Evolutionary conservation across 2,329 filamentous ascomycete genomes (phyloP).

Genomic region (Aphanoascus verrucosus): DNA sequence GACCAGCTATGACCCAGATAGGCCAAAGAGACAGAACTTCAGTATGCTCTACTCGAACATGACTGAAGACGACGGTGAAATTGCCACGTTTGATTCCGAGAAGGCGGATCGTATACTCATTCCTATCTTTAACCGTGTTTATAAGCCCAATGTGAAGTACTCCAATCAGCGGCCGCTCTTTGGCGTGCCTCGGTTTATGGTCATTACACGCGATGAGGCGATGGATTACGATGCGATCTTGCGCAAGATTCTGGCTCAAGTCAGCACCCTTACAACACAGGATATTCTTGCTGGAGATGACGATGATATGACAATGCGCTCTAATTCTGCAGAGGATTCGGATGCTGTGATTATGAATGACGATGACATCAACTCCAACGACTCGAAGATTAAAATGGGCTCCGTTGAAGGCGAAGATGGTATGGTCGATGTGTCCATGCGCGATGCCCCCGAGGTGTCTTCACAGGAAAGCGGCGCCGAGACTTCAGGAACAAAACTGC

Average conservation of each 20-base stretch:
- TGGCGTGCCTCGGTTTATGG: conserved; percentile 50
- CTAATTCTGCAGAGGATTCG: conserved; percentile 45
- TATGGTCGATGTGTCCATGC: conserved; percentile 82
- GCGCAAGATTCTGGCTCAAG: conserved; percentile 66
- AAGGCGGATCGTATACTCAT: conserved; percentile 39
- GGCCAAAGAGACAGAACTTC: conserved; percentile 35
- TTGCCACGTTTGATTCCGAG: conserved; percentile 34
- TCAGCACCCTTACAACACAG: conserved; percentile 65
- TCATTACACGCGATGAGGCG: conserved; percentile 63
- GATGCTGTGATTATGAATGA: conserved; percentile 57
- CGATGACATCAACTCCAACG: conserved; percentile 54
- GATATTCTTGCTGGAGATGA: conserved; percentile 48
- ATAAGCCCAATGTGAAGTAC: conserved; percentile 21
- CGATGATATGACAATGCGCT: conserved; percentile 40
- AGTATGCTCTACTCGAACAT: conserved; percentile 22
- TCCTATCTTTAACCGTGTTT: conserved; percentile 38
- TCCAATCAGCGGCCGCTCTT: conserved; percentile 27
- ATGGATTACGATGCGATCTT: conserved; percentile 59
- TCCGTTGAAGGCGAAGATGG: conserved; percentile 85
- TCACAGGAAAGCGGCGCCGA: conserved; percentile 19
- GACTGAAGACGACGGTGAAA: conserved; percentile 30
- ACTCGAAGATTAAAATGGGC: conserved; percentile 60
- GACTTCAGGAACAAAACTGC: conserved; percentile 16
- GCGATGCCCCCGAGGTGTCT: conserved; percentile 43
- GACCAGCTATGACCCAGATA: conserved; percentile 59